These are phyloP conservation scores for Stenogyne calaminthoides DNA, from an alignment of 305 asterid species.

Conservation along the genomic window DNA sequence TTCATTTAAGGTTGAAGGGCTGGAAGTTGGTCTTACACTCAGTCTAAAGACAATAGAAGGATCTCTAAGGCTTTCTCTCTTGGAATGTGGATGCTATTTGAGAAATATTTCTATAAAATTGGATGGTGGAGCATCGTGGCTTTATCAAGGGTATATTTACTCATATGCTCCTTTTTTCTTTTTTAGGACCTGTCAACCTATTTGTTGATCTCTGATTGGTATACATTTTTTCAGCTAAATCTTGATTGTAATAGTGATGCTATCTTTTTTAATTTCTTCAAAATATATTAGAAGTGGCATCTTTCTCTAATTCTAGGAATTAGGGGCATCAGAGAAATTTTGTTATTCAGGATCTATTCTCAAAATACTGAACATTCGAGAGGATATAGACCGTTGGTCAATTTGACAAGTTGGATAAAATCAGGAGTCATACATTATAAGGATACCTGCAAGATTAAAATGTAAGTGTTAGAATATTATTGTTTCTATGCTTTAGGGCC, in stretches of 20 bases:
- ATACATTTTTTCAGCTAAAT: neutral
- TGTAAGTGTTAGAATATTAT: neutral
- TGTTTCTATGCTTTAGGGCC: neutral
- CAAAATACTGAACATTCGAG: neutral
- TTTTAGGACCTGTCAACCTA: constrained; percentile 3
- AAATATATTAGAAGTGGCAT: neutral
- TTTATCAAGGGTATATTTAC: constrained; percentile 84
- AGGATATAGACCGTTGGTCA: neutral
- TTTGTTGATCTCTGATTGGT: neutral
- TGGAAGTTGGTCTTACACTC: constrained; percentile 71
- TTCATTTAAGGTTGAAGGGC: constrained; percentile 72
- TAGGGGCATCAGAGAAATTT: neutral
- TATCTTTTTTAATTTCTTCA: neutral
- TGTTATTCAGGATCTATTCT: neutral
- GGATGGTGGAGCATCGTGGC: constrained; percentile 98
- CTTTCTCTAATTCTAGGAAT: neutral
- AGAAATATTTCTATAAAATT: constrained; percentile 62
- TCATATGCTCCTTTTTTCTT: neutral
- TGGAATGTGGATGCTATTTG: constrained; percentile 88
- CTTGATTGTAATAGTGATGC: neutral
- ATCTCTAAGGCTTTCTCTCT: constrained; percentile 64
- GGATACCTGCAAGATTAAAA: neutral
- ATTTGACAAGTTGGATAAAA: neutral
- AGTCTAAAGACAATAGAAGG: constrained; percentile 60
- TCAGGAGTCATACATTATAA: neutral